Evolutionary conservation across 495 filamentous ascomycete species (phyloP).

Genomic region (Glonium stellatum): DNA sequence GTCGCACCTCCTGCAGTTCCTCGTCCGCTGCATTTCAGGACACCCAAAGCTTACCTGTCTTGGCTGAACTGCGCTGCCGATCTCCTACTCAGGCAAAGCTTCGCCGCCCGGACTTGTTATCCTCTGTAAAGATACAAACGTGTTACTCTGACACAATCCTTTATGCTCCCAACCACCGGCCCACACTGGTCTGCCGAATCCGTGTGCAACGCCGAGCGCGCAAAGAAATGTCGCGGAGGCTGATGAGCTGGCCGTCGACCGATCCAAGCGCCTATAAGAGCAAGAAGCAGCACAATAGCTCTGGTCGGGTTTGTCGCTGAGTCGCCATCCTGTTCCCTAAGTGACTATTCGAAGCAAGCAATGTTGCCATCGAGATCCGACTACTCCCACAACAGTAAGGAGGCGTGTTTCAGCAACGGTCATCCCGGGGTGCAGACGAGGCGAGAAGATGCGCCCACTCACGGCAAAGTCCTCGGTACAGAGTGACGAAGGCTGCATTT

Average conservation of each 20-base stretch:
- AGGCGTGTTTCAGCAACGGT: conserved; percentile 20
- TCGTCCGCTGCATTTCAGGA: no score
- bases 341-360: not conserved
- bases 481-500: conserved; percentile 14
- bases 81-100: no score
- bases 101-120: no score
- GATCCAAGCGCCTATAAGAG: not conserved
- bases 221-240: not conserved
- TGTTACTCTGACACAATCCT: no score
- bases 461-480: conserved; percentile 7
- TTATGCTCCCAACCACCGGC: no score
- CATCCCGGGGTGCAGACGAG: conserved; percentile 6
- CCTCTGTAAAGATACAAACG: no score
- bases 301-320: not conserved
- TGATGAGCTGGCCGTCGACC: not conserved
- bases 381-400: conserved; percentile 14
- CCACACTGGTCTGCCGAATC: no score
- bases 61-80: no score
- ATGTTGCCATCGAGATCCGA: not conserved
- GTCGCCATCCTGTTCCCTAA: not conserved
- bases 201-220: not conserved
- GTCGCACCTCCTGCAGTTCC: no score
- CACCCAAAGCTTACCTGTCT: no score
- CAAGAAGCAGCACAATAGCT: not conserved
- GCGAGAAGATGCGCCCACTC: conserved; percentile 11